phyloP scores from a whole-genome alignment of 768 basidiomycete genomes.

The Macrolepiota albuminosa region DNA sequence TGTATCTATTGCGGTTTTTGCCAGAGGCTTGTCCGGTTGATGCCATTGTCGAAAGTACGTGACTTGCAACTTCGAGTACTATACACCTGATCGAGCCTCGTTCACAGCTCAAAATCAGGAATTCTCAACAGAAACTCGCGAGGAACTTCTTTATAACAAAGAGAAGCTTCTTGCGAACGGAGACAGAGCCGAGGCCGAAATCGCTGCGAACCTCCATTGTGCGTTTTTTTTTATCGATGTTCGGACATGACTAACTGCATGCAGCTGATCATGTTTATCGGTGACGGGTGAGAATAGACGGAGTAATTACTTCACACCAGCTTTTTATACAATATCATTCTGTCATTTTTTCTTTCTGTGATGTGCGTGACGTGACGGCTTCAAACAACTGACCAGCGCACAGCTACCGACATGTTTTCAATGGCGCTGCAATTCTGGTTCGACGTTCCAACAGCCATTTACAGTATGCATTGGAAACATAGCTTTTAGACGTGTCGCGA shows the following conservation, averaged over 20 bases:
- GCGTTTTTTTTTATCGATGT: constrained; percentile 20
- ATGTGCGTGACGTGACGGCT: constrained; percentile 15
- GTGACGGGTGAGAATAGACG: constrained; percentile 29
- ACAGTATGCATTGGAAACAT: constrained; percentile 1
- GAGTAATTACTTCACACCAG: constrained; percentile 14
- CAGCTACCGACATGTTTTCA: neutral
- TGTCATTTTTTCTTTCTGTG: neutral
- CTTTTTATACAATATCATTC: constrained; percentile 15
- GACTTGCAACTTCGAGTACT: neutral
- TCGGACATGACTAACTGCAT: constrained; percentile 18
- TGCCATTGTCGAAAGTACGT: constrained; percentile 97
- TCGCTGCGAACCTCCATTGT: constrained; percentile 91
- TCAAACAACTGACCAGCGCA: neutral
- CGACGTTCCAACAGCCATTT: neutral
- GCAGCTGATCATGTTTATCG: constrained; percentile 87
- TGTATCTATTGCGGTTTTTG: constrained; percentile 99
- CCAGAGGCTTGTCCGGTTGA: constrained; percentile 99
- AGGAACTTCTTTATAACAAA: constrained; percentile 98
- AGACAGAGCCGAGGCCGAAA: constrained; percentile 94
- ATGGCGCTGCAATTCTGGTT: constrained; percentile 4
- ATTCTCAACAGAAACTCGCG: constrained; percentile 95
- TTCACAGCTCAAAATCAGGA: constrained; percentile 90
- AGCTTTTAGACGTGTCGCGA: neutral
- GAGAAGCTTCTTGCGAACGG: constrained; percentile 97
- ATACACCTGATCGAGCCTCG: constrained; percentile 1